Conservation (phyloP, 2,329 filamentous ascomycete species). For the Fusarium pseudocircinatum region DNA sequence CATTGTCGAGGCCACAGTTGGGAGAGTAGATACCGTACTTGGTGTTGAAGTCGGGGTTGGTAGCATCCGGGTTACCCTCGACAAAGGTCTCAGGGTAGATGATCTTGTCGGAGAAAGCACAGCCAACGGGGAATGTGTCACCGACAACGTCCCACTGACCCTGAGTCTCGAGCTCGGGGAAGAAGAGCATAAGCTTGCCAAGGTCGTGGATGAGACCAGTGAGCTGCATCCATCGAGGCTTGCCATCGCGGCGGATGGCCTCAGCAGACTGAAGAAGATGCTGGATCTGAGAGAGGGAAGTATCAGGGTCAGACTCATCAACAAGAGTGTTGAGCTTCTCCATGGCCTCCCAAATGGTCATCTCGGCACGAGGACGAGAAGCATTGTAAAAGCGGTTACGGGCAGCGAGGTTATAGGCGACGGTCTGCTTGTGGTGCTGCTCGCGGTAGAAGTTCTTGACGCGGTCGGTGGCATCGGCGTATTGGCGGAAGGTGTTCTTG, state of each 20-base stretch:
- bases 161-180: constrained; percentile 69
- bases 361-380: constrained; percentile 70
- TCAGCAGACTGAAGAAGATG: constrained; percentile 90
- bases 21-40: constrained; percentile 82
- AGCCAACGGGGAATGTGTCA: constrained; percentile 83
- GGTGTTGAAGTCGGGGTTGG: constrained; percentile 77
- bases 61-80: constrained; percentile 76
- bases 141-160: constrained; percentile 96
- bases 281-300: constrained; percentile 86
- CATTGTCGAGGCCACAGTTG: constrained; percentile 83
- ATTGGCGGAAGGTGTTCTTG: constrained; percentile 84
- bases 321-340: constrained; percentile 92
- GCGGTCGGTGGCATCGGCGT: constrained; percentile 82
- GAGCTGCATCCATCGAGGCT: constrained; percentile 84
- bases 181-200: constrained; percentile 83
- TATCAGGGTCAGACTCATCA: constrained; percentile 92
- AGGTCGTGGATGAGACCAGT: constrained; percentile 82
- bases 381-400: constrained; percentile 68
- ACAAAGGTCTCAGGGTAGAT: constrained; percentile 82
- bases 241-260: constrained; percentile 85
- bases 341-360: constrained; percentile 92
- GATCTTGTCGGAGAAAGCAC: constrained; percentile 77
- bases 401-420: constrained; percentile 85
- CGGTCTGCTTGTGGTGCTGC: constrained; percentile 76
- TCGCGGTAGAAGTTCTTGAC: constrained; percentile 88